Conservation (phyloP, 2,329 filamentous ascomycete genomes). For the Fusarium stilboides region DNA sequence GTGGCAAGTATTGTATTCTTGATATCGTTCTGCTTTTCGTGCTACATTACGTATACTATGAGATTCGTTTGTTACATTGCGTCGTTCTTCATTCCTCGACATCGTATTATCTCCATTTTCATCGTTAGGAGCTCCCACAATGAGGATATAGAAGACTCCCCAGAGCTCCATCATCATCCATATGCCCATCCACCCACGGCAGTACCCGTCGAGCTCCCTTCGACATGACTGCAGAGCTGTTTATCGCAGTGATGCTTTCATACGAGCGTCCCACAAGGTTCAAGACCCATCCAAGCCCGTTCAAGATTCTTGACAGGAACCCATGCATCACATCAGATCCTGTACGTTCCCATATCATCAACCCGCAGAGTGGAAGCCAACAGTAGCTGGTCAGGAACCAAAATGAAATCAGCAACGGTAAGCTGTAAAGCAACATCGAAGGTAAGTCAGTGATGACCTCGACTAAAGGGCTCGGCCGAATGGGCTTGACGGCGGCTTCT, state of each 20-base stretch:
- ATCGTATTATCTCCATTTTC: not conserved
- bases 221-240: slow-evolving; percentile 5
- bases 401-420: slow-evolving; percentile 35
- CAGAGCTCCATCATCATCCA: slow-evolving; percentile 27
- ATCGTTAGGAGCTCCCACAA: slow-evolving; percentile 14
- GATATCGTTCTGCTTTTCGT: not conserved
- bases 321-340: slow-evolving; percentile 35
- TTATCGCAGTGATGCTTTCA: slow-evolving; percentile 2
- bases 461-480: slow-evolving; percentile 25
- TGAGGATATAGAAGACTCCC: slow-evolving; percentile 29
- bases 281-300: slow-evolving; percentile 9
- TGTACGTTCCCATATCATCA: slow-evolving; percentile 41
- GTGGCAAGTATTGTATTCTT: not conserved
- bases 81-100: slow-evolving; percentile 13
- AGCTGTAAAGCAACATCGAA: slow-evolving; percentile 34
- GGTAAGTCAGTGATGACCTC: slow-evolving; percentile 34
- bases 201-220: slow-evolving; percentile 19
- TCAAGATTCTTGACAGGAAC: slow-evolving; percentile 17
- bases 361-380: slow-evolving; percentile 36
- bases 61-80: not conserved
- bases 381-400: slow-evolving; percentile 41
- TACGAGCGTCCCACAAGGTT: not conserved
- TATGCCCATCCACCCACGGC: slow-evolving; percentile 30
- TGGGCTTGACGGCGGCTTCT: slow-evolving; percentile 32
- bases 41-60: slow-evolving; percentile 4